Evolutionary conservation across 371 early-diverging fungal species (phyloP), one percentile per base, ranked within the genome.

Genomic region (Amoeboaphelidium protococcarum): DNA sequence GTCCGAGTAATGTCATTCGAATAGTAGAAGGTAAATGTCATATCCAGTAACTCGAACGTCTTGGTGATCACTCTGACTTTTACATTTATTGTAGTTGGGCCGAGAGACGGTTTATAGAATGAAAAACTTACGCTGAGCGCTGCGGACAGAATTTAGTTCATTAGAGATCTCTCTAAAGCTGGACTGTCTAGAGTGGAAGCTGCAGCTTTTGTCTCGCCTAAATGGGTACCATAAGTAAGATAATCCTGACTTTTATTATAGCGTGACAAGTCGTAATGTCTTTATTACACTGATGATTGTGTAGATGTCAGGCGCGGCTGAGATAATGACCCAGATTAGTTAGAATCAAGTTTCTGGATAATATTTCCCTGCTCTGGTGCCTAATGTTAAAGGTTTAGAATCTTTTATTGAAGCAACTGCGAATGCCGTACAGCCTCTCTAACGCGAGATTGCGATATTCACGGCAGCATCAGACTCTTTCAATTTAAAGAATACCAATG

Each of bases 41-140:
- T n/a, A n/a, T n/a, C n/a, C n/a, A n/a, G n/a, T n/a, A n/a, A n/a
- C n/a, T n/a, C n/a, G n/a, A n/a, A n/a, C n/a, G n/a, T n/a, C n/a
- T n/a, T n/a, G n/a, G n/a, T n/a, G n/a, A n/a, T n/a, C n/a, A n/a
- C n/a, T n/a, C n/a, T n/a, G n/a, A n/a, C n/a, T n/a, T n/a, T n/a
- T n/a, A 31, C 37, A 10, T 16, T 31, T 31, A 31, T 16, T 6
- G 16, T 31, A 55, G 90, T 89, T 10, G 87, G 89, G 0, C 92
- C 95, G 2, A 69, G 95, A 21, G 95, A 94, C 59, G 95, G 95
- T 37, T 67, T 94, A n/a, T 92, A 94, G 59, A 90, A 91, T 54
- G 95, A 91, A 62, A 81, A 79, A 54, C 60, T 67, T n/a, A 52
- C 80, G 20, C 68, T 94, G 26, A 75, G 86, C 25, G 71, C 85